Evolutionary conservation across 1,284 basidiomycete genomes (phyloP), one percentile per base, ranked within the genome.

Genomic region (Peniophora sp.): DNA sequence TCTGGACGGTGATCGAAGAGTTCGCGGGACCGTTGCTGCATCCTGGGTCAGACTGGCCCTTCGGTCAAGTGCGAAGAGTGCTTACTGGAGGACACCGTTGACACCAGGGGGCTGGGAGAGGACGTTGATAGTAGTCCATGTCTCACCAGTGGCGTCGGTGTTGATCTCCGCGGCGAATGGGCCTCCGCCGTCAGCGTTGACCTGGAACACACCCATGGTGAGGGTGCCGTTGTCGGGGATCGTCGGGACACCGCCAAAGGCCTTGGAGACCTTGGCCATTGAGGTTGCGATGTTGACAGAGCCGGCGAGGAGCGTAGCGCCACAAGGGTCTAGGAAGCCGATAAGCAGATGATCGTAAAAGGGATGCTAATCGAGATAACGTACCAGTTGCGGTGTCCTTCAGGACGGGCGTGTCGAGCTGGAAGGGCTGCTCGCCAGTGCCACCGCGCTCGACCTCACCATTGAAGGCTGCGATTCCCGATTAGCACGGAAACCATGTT

Each of bases 101-200:
- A 24, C 37, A 27, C 48, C 48, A 23, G 48, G 48, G 27, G 48
- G 48, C 23, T 49, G 48, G 14, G 36, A 42, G 36, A 34, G 23
- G 37, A 49, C 48, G 39, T 37, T 49, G 36, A 42, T 24, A 49
- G 37, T 37, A 6, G 41, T 24, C 48, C 48, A 49, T 15, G 48
- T 49, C 22, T 23, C 27, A 22, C 48, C 48, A 14, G 48, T 49
- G 18, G 22, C 48, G 37, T 49, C 48, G 22, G 36, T 42, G 48
- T 49, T 49, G 22, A 49, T 35, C 48, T 49, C 48, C 22, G 48
- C 48, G 15, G 39, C 41, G 48, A 49, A 49, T 2, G 48, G 48
- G 27, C 48, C 48, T 49, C 48, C 48, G 27, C 48, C 48, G 37
- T 49, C 48, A 42, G 48, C 48, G 48, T 49, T 49, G 18, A 49